Percentiles rank a stretch among this genome's conserved stretches.
These are phyloP conservation scores for Fraxinus angustifolia DNA, from an alignment of 305 asterid genomes.

Conservation along the genomic window DNA sequence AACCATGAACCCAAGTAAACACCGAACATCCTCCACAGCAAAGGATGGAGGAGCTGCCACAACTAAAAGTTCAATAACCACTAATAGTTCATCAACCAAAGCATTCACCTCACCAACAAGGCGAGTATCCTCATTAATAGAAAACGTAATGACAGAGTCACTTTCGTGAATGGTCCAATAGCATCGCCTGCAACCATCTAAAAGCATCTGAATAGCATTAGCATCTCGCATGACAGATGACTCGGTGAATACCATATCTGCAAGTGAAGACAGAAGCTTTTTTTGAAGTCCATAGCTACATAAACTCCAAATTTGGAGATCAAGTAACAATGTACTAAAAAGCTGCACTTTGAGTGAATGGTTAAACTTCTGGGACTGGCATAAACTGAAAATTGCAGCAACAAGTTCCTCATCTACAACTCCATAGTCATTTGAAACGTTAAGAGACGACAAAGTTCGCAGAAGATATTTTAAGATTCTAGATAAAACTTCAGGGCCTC, in stretches of 20 bases:
- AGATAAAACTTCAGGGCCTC: conserved; percentile 96
- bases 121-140: conserved; percentile 51
- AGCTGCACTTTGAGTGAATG: conserved; percentile 87
- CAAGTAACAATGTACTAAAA: conserved; percentile 84
- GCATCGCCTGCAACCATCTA: conserved; percentile 97
- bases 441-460: conserved; percentile 69
- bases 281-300: conserved; percentile 98
- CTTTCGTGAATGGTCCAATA: conserved; percentile 84
- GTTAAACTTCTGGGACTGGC: conserved; percentile 84
- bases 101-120: conserved; percentile 96
- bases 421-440: conserved; percentile 57
- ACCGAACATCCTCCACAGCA: conserved; percentile 75
- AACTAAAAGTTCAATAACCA: conserved; percentile 82
- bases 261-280: conserved; percentile 91
- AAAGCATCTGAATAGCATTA: conserved; percentile 93
- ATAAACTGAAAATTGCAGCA: conserved; percentile 76
- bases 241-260: conserved; percentile 97
- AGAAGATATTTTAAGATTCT: conserved; percentile 83
- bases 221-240: conserved; percentile 95
- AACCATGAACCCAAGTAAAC: conserved; percentile 94
- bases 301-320: conserved; percentile 89
- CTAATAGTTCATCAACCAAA: conserved; percentile 95
- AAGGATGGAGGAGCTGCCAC: conserved; percentile 83
- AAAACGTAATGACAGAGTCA: conserved; percentile 77
- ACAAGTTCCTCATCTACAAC: conserved; percentile 87